These are phyloP conservation scores for Prunus davidiana DNA, from an alignment of 306 rosid species.

Conservation along the genomic window DNA sequence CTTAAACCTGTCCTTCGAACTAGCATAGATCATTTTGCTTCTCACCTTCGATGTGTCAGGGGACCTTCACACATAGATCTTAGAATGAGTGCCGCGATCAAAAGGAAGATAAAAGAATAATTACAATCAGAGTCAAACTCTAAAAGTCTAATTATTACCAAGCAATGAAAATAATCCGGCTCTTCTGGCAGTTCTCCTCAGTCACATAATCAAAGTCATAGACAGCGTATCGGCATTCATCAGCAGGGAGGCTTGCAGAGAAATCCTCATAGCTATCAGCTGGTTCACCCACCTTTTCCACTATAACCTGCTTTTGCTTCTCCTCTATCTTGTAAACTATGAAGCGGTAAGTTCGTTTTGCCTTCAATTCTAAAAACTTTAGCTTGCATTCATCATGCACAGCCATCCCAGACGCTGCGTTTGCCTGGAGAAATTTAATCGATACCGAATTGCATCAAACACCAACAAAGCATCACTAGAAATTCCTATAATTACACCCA, in stretches of 20 bases:
- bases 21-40: slow-evolving; percentile 49
- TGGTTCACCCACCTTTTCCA: slow-evolving; percentile 50
- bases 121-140: neutral
- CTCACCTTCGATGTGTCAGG: slow-evolving; percentile 48
- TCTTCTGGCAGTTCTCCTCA: slow-evolving; percentile 48
- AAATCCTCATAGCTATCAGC: slow-evolving; percentile 42
- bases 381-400: slow-evolving; percentile 55
- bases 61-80: slow-evolving; percentile 28
- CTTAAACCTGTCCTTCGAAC: slow-evolving; percentile 51
- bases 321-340: slow-evolving; percentile 51
- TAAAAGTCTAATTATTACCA: slow-evolving; percentile 27
- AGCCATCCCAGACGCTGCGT: slow-evolving; percentile 58
- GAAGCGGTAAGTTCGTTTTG: slow-evolving; percentile 51
- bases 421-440: slow-evolving; percentile 27
- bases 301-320: slow-evolving; percentile 44
- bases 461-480: neutral
- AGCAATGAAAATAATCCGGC: slow-evolving; percentile 54
- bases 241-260: slow-evolving; percentile 41
- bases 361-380: slow-evolving; percentile 46
- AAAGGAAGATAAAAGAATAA: neutral
- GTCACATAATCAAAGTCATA: slow-evolving; percentile 50
- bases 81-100: neutral
- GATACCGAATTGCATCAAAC: neutral
- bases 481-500: neutral
- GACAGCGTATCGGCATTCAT: slow-evolving; percentile 57